phyloP scores from a whole-genome alignment of 2,329 filamentous ascomycete species.

The Diaporthe eres region DNA sequence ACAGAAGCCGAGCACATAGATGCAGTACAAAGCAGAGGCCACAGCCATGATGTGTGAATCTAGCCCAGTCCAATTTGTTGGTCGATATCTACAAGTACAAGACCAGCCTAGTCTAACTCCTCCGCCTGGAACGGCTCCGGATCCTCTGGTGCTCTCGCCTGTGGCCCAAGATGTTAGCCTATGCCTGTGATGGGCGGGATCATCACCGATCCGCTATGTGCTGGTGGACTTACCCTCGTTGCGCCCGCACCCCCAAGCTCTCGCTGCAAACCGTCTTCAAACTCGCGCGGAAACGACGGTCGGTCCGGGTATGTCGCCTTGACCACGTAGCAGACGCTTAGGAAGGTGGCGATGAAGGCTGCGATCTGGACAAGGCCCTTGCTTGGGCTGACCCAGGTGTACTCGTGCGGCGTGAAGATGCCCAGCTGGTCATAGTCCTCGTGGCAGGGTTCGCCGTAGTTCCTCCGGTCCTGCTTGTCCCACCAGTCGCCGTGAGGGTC shows the following conservation, averaged over 20 bases:
- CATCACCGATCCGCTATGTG: not conserved
- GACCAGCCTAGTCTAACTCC: conserved; percentile 46
- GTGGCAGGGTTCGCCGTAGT: conserved; percentile 96
- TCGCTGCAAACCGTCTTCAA: conserved; percentile 78
- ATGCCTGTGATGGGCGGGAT: not conserved
- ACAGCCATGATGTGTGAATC: not conserved
- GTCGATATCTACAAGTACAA: conserved; percentile 44
- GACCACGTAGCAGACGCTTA: conserved; percentile 77
- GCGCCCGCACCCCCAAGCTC: conserved; percentile 81
- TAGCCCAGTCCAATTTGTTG: not conserved
- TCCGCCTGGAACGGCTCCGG: conserved; percentile 61
- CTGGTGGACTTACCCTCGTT: conserved; percentile 69
- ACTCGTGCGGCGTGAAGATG: conserved; percentile 90
- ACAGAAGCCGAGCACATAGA: not conserved
- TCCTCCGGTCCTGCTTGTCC: conserved; percentile 97
- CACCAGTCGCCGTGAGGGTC: conserved; percentile 96
- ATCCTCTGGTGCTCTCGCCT: conserved; percentile 71
- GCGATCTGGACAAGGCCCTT: conserved; percentile 79
- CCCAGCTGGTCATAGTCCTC: conserved; percentile 96
- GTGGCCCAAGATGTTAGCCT: conserved; percentile 37
- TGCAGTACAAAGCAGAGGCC: not conserved
- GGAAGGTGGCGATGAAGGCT: conserved; percentile 73
- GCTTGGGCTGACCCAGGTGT: conserved; percentile 83
- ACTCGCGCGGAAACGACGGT: conserved; percentile 77
- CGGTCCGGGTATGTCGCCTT: conserved; percentile 80